Base-by-base conservation (phyloP, 2,329 filamentous ascomycete genomes). In the Aspergillus pseudoglaucus region DNA sequence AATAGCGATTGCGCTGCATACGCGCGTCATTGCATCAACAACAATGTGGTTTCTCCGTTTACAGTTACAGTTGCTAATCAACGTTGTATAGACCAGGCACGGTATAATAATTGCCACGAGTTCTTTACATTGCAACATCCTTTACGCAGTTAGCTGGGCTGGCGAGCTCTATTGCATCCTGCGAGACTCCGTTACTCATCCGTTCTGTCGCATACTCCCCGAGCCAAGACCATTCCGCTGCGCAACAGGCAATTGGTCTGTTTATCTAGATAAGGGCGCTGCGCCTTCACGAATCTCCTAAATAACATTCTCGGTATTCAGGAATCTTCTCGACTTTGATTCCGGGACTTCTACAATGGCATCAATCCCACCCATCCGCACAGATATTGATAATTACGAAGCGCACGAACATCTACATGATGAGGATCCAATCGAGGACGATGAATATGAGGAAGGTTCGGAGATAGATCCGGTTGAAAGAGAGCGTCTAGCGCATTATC, bases 401-500 rank as follows among this genome's bases (percentile, higher is more conserved):
- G 63, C 64, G 38, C 61, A 20, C 4, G 25, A 65, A 15, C 54
- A 53, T 46, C 60, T 61, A 37, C 52, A 53, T 47, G 52, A 60
- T 42, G 58, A 58, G 22, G 63, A 64, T 22, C 62, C 65, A 22
- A 35, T 48, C 23, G 55, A 64, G 45, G 63, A 65, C 18, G 63
- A 67, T 20, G 64, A 70, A 17, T 62, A 67, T 14, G 59, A 63
- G 18, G 38, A 59, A 33, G 55, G 47, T 12, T 53, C 54, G 12
- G 63, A 66, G 33, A 32, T 62, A 44, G 59, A 67, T 47, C 56
- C 62, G 15, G 48, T 53, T 7, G 54, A 61, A 47, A 55, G 57
- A 38, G 63, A 65, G 53, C 53, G 58, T 30, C 50, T 62, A 25
- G 60, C 60, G 47, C 56, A 64, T 39, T 61, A 69, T 44, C 60